A percentile compares a stretch with the other conserved stretches of the same genome.
phyloP scores from a whole-genome alignment of 2,329 filamentous ascomycete genomes.

The Didymella arachidicola region DNA sequence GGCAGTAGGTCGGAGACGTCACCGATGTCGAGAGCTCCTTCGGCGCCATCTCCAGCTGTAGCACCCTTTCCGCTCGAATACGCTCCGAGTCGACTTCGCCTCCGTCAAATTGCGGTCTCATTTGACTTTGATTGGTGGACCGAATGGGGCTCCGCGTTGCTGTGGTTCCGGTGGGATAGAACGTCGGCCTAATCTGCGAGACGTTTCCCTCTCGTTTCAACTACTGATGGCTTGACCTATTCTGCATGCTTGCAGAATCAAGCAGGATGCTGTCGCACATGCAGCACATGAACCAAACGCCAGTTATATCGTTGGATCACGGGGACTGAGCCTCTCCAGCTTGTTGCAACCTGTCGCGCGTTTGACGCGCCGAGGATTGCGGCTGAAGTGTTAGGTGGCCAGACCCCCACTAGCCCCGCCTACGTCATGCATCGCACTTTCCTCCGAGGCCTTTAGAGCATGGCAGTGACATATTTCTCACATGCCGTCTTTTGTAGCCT shows the following conservation, averaged over 20 bases:
- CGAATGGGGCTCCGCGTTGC: background rate
- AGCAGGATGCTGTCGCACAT: background rate
- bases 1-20: slow-evolving; percentile 31
- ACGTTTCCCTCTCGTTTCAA: background rate
- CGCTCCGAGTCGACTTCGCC: slow-evolving; percentile 6
- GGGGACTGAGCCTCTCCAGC: background rate
- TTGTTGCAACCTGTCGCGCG: background rate
- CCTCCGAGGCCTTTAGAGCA: background rate
- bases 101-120: slow-evolving; percentile 13
- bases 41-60: slow-evolving; percentile 24
- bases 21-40: slow-evolving; percentile 26
- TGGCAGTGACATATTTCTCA: slow-evolving; percentile 3
- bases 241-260: too few species aligned
- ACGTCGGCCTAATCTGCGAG: slow-evolving; percentile 8
- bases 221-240: background rate
- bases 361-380: slow-evolving; percentile 4
- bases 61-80: slow-evolving; percentile 10
- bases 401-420: background rate
- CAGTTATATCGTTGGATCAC: background rate
- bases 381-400: slow-evolving; percentile 4
- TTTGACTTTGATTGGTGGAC: slow-evolving; percentile 12
- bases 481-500: background rate
- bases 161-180: slow-evolving; percentile 1
- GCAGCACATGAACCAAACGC: background rate
- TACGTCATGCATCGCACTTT: slow-evolving; percentile 20